Base-by-base conservation (phyloP, 805 yeast genomes). In the Ogataea corticis region DNA sequence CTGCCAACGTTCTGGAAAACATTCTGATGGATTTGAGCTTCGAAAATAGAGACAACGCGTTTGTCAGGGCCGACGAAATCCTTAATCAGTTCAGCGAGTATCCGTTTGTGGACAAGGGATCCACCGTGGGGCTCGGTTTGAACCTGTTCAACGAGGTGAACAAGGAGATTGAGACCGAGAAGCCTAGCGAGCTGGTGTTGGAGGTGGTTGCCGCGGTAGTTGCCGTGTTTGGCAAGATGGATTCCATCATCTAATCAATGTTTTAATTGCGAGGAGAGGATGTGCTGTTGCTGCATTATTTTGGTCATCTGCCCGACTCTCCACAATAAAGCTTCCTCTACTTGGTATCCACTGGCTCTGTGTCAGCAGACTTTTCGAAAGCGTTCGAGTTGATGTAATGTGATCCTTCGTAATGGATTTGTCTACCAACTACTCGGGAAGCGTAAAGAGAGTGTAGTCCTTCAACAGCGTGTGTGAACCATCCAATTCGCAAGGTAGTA, bases 1-100 rank as follows among this genome's bases (percentile, higher is more conserved):
- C 98, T 23, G 99, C 97, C 34, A 94, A 90, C 63, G 99, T 94
- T 11, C 77, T 94, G 56, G 99, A 94, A 58, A 94, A 92, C 62
- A 92, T 89, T 3, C 73, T 91, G 48, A 72, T 82, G 35, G 74
- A 83, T 23, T 73, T 91, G 51, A 84, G 83, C 55, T 90, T 88
- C 64, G 97, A 89, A 56, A 86, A 82, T 54, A 80, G 98, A 57
- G 99, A 94, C 66, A 82, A 84, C 56, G 97, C 97, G 0, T 86
- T 91, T 65, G 81, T 87, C 3, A 79, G 96, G 61, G 96, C 96
- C n/a, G 98, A 94, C 61, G 98, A 92, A 63, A 67, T 94, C 37
- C 73, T 92, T 52, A 76, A 75, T 42, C 92, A 88, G 57, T 94
- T 79, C 60, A 76, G 95, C 34, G 94, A 88, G 56, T 89, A 71